Evolutionary conservation across 805 yeast species (phyloP).

Genomic region (Spathaspora sp.): DNA sequence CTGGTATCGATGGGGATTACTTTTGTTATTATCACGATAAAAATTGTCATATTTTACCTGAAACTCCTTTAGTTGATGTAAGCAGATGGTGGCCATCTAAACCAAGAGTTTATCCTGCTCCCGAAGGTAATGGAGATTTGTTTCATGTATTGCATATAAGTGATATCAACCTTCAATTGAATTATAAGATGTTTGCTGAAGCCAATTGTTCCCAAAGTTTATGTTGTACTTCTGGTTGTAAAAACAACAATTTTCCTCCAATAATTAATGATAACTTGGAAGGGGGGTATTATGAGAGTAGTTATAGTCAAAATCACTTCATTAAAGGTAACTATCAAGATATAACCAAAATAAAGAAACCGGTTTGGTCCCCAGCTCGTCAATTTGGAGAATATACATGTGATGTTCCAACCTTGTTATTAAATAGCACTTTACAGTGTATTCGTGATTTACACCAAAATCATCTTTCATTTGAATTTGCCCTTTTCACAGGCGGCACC

Average conservation of each 20-base stretch:
- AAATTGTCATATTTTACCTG: conserved; percentile 35
- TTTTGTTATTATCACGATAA: conserved; percentile 21
- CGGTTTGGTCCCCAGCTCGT: conserved; percentile 45
- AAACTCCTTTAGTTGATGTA: conserved; percentile 45
- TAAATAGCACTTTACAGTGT: conserved; percentile 51
- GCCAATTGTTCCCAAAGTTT: conserved; percentile 52
- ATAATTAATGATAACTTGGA: conserved; percentile 22
- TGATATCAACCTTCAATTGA: conserved; percentile 61
- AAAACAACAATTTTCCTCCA: conserved; percentile 29
- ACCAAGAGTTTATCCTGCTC: conserved; percentile 16
- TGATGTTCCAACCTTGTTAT: conserved; percentile 61
- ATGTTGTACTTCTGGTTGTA: conserved; percentile 59
- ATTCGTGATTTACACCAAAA: conserved; percentile 13
- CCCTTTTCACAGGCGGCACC: conserved; percentile 70
- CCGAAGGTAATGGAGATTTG: conserved; percentile 21
- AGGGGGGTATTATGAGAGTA: conserved; percentile 19
- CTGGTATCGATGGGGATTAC: conserved; percentile 48
- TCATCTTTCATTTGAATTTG: conserved; percentile 49
- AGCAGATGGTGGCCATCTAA: conserved; percentile 35
- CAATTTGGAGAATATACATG: conserved; percentile 61
- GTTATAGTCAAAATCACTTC: conserved; percentile 10
- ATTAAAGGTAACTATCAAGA: conserved; percentile 12
- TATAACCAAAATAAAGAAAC: conserved; percentile 13
- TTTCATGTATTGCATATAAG: conserved; percentile 64
- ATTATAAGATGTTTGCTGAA: conserved; percentile 52